Evolutionary conservation across 768 basidiomycete species (phyloP).

Genomic region (Dioszegia crocea): DNA sequence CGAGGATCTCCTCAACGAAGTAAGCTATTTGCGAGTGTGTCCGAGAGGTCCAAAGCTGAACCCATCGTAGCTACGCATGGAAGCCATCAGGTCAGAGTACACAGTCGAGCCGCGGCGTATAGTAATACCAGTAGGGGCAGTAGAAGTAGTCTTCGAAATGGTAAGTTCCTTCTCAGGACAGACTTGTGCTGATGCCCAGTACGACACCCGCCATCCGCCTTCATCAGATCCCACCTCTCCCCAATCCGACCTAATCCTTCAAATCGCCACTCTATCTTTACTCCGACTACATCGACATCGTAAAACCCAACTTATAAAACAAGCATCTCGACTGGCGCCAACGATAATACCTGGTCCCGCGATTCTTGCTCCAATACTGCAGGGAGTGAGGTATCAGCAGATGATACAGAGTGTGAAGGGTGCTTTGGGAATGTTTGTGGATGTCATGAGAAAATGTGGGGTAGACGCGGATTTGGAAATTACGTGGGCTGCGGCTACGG

Average conservation of each 20-base stretch:
- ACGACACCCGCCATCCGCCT: slow-evolving; percentile 12
- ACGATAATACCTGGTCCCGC: background rate
- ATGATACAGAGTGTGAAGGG: slow-evolving; percentile 4
- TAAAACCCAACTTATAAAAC: slow-evolving; percentile 13
- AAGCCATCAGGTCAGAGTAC: slow-evolving; percentile 7
- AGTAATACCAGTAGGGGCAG: slow-evolving; percentile 10
- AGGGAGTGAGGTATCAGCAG: slow-evolving; percentile 22
- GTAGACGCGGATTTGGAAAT: slow-evolving; percentile 2
- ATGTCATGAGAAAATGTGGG: slow-evolving; percentile 11
- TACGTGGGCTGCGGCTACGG: background rate
- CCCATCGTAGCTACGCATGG: slow-evolving; percentile 19
- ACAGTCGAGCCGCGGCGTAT: slow-evolving; percentile 13
- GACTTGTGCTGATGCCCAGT: slow-evolving; percentile 5
- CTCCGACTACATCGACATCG: slow-evolving; percentile 27
- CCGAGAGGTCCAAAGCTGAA: background rate
- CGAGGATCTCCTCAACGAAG: slow-evolving; percentile 40
- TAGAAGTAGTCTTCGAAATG: slow-evolving; percentile 25
- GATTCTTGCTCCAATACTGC: slow-evolving; percentile 26
- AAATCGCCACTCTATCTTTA: slow-evolving; percentile 18
- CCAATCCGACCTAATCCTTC: slow-evolving; percentile 26
- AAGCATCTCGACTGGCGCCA: slow-evolving; percentile 1
- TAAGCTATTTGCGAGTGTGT: no score
- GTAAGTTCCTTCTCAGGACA: slow-evolving; percentile 12
- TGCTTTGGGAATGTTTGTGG: slow-evolving; percentile 19
- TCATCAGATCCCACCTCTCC: slow-evolving; percentile 6